phyloP scores from a whole-genome alignment of 768 basidiomycete species.

The Russula ochroleuca region DNA sequence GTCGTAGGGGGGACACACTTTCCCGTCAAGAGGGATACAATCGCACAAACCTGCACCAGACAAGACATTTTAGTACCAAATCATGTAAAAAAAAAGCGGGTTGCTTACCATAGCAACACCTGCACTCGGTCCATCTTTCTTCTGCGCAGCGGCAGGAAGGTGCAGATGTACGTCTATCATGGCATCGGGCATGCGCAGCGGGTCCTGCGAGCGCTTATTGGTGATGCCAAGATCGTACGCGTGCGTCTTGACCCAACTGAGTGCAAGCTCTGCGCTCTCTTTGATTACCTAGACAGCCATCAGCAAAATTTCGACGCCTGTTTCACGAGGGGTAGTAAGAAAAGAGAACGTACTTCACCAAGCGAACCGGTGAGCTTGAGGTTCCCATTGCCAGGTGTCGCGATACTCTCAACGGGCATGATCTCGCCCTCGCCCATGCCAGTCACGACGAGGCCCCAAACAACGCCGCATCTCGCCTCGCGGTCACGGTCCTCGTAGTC shows the following conservation, averaged over 20 bases:
- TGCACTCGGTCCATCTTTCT: constrained; percentile 91
- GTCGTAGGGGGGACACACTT: constrained; percentile 64
- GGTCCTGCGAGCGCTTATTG: constrained; percentile 61
- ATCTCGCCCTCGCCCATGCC: constrained; percentile 85
- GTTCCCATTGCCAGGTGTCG: constrained; percentile 68
- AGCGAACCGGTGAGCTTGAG: constrained; percentile 79
- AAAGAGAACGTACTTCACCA: constrained; percentile 54
- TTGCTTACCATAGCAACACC: constrained; percentile 76
- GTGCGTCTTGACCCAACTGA: constrained; percentile 90
- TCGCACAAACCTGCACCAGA: constrained; percentile 65
- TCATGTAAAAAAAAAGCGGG: not conserved
- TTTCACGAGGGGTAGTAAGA: not conserved
- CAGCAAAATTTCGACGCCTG: too few species aligned
- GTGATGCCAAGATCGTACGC: constrained; percentile 79
- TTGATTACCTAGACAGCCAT: constrained; percentile 47
- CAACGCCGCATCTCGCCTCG: constrained; percentile 69
- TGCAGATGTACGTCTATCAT: constrained; percentile 83
- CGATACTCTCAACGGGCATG: constrained; percentile 78
- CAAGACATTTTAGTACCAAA: not conserved
- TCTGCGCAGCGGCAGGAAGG: constrained; percentile 84
- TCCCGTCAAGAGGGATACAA: constrained; percentile 80
- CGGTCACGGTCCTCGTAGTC: constrained; percentile 76
- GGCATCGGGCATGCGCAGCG: constrained; percentile 62
- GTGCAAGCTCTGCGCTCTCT: constrained; percentile 84
- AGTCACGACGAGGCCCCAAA: constrained; percentile 84